Evolutionary conservation across 2,329 filamentous ascomycete species (phyloP).

Genomic region (Xylaria sp.): DNA sequence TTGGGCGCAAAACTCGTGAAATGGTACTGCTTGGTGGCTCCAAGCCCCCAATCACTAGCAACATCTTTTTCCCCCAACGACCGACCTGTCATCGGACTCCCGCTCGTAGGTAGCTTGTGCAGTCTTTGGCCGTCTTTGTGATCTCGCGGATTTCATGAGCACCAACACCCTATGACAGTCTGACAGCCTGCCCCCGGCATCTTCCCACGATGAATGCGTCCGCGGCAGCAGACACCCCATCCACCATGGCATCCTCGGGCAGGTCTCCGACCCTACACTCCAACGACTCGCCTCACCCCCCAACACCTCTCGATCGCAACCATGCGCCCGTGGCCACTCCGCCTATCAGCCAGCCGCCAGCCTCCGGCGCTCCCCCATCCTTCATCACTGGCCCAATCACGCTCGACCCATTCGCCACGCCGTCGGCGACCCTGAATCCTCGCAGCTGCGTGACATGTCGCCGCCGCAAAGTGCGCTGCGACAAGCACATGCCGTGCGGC

Average conservation of each 20-base stretch:
- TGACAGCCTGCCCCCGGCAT: slow-evolving; percentile 5
- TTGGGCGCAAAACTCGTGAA: slow-evolving; percentile 18
- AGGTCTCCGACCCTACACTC: slow-evolving; percentile 20
- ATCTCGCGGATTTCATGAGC: slow-evolving; percentile 3
- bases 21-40: slow-evolving; percentile 6
- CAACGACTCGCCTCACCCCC: slow-evolving; percentile 25
- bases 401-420: slow-evolving; percentile 47
- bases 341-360: slow-evolving; percentile 18
- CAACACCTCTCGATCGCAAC: slow-evolving; percentile 19
- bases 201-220: slow-evolving; percentile 20
- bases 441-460: slow-evolving; percentile 63
- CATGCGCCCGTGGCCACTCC: slow-evolving; percentile 13
- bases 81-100: not conserved
- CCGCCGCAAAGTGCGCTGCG: slow-evolving; percentile 75
- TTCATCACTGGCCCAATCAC: slow-evolving; percentile 46
- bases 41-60: slow-evolving; percentile 8
- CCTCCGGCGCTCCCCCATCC: slow-evolving; percentile 20
- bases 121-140: not conserved
- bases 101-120: not conserved
- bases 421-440: slow-evolving; percentile 48
- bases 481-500: slow-evolving; percentile 79
- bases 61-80: not conserved
- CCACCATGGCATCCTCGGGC: slow-evolving; percentile 29
- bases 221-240: slow-evolving; percentile 24
- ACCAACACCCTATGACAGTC: not conserved